Conservation (phyloP, 306 rosid species). For the Gastrolobium bilobum region DNA sequence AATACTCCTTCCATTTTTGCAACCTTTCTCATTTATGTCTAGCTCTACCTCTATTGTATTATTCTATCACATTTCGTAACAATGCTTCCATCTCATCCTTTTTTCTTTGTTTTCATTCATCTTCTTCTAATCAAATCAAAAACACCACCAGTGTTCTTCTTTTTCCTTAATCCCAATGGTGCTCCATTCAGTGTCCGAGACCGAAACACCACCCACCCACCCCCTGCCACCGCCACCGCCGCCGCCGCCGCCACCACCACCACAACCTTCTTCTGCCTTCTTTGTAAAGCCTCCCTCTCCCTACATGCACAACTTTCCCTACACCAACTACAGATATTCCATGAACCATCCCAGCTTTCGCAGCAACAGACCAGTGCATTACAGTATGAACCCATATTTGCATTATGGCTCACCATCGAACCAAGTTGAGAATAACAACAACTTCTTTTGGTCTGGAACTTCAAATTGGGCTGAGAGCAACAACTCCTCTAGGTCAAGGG, state of each 20-base stretch:
- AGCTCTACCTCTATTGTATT: too few species aligned
- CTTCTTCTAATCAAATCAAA: too few species aligned
- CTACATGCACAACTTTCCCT: background rate
- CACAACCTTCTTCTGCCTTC: background rate
- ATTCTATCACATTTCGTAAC: too few species aligned
- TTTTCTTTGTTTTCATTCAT: too few species aligned
- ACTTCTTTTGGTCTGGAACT: too few species aligned
- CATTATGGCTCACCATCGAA: background rate
- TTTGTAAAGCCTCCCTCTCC: background rate
- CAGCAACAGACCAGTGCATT: background rate
- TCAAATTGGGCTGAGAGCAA: too few species aligned
- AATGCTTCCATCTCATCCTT: too few species aligned
- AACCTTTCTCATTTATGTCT: too few species aligned
- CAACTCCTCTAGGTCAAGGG: too few species aligned
- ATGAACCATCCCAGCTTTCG: background rate
- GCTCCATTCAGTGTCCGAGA: background rate
- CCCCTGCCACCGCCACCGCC: background rate
- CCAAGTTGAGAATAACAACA: background rate
- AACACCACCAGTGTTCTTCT: too few species aligned
- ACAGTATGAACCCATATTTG: background rate
- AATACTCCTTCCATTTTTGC: too few species aligned
- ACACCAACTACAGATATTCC: background rate
- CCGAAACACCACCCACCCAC: background rate
- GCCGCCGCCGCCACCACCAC: background rate
- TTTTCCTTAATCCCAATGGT: background rate